Conservation (phyloP, 495 filamentous ascomycete genomes). For the Cladorrhinum samala region DNA sequence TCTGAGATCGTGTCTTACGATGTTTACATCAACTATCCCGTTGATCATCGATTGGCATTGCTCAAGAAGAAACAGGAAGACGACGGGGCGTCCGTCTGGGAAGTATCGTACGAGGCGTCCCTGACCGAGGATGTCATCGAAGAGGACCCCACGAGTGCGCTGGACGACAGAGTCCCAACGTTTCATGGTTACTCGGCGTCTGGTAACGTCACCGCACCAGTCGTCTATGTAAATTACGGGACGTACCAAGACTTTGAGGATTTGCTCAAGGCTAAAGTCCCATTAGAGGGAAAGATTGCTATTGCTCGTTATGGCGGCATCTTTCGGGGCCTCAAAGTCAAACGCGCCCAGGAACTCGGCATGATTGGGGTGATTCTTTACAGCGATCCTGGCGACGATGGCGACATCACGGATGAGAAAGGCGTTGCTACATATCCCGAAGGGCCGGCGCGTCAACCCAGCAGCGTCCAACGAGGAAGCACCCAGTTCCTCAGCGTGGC, state of each 20-base stretch:
- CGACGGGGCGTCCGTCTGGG: conserved; percentile 35
- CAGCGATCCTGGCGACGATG: conserved; percentile 86
- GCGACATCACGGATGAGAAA: conserved; percentile 69
- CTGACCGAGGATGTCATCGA: conserved; percentile 82
- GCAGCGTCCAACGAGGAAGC: conserved; percentile 89
- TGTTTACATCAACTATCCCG: conserved; percentile 85
- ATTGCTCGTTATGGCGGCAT: conserved; percentile 79
- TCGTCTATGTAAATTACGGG: conserved; percentile 85
- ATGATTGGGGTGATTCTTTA: conserved; percentile 85
- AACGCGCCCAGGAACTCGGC: conserved; percentile 84
- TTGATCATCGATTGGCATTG: conserved; percentile 70
- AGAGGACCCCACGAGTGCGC: conserved; percentile 69
- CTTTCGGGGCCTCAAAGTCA: conserved; percentile 89
- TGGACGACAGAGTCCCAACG: conserved; percentile 72
- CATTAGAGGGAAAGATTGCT: conserved; percentile 77
- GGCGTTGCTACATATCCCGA: conserved; percentile 76
- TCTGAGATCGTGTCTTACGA: conserved; percentile 75
- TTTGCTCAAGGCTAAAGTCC: conserved; percentile 66
- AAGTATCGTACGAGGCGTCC: conserved; percentile 70
- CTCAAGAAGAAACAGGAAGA: conserved; percentile 56
- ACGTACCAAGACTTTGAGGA: conserved; percentile 82
- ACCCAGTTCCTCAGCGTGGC: conserved; percentile 69
- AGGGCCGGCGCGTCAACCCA: conserved; percentile 81
- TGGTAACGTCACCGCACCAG: conserved; percentile 77
- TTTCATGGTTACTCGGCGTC: conserved; percentile 94